Base-by-base conservation (phyloP, 345 rosid species). In the Gossypioides kirkii region DNA sequence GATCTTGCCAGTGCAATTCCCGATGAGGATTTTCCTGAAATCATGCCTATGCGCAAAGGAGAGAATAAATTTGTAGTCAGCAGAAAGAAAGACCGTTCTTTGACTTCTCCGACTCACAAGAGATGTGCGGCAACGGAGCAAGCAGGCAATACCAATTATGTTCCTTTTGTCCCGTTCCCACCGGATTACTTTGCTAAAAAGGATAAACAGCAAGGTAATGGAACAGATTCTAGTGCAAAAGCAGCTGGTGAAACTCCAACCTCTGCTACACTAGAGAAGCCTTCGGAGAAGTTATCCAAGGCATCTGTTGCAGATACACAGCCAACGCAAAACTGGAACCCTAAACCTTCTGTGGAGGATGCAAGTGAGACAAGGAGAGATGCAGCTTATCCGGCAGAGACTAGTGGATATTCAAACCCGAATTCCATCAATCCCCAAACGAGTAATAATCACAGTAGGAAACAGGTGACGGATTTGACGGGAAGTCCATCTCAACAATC, bases 91-190 rank as follows among this genome's bases (percentile, higher is more conserved):
- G 91, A 90, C 46, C 97, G 91, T 38, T 83, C 91, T 69, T 83
- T 89, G 80, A 86, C 88, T 69, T 84, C 95, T 80, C 97, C 95
- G 12, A 75, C 72, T 68, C 85, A 88, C 86, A 90, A 86, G 88
- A 89, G 91, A 70, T 84, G 54, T 0, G 72, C 73, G 38, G 87
- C 89, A 22, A 77, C 71, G 53, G 94, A 89, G 75, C 90, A 83
- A 82, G 79, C 88, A n/a, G 81, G 76, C 68, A 84, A 82, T 63
- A 72, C 85, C 64, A 85, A 86, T 77, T 87, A 80, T 64, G 89
- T 86, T 36, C 97, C 97, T 25, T 94, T 90, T 73, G 97, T 90
- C 45, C 93, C 97, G 14, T 89, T 94, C 80, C 94, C 98, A 61
- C 87, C 96, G 20, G 89, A 80, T 59, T 88, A 92, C 80, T 89